phyloP scores from a whole-genome alignment of 1,284 basidiomycete genomes.

The Fomitopsis betulina region DNA sequence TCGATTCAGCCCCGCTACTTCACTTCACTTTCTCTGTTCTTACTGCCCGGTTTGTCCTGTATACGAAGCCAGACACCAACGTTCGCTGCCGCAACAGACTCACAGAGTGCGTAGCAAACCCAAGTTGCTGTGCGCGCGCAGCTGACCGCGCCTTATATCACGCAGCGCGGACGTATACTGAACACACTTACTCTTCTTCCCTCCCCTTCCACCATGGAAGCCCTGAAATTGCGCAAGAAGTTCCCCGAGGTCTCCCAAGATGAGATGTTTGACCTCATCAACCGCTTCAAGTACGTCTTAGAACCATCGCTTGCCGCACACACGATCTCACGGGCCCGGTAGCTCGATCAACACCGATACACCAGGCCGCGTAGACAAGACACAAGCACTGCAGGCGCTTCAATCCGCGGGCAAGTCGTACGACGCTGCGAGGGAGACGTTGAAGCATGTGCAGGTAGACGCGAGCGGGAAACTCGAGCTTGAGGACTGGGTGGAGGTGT shows the following conservation, averaged over 20 bases:
- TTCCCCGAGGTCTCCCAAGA: constrained; percentile 89
- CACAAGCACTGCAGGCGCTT: constrained; percentile 71
- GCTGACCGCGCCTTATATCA: constrained; percentile 1
- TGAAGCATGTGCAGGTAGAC: constrained; percentile 94
- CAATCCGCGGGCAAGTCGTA: constrained; percentile 85
- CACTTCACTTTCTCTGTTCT: neutral
- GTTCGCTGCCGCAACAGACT: neutral
- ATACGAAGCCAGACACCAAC: neutral
- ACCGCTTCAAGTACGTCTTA: constrained; percentile 83
- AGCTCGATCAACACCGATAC: constrained; percentile 84
- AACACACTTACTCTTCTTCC: constrained; percentile 7
- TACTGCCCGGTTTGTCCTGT: neutral
- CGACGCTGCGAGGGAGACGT: constrained; percentile 84
- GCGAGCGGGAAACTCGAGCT: constrained; percentile 95
- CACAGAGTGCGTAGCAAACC: neutral
- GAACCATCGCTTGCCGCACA: constrained; percentile 7
- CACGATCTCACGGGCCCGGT: constrained; percentile 12
- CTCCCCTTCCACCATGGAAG: constrained; percentile 59
- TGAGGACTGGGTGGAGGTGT: constrained; percentile 96
- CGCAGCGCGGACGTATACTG: constrained; percentile 6
- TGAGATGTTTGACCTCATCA: constrained; percentile 91
- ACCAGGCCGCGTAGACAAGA: constrained; percentile 83
- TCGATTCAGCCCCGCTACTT: no score
- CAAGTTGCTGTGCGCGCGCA: neutral
- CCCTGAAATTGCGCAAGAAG: constrained; percentile 87